Evolutionary conservation across 2,329 filamentous ascomycete genomes (phyloP).

Genomic region (Fonsecaea multimorphosa): DNA sequence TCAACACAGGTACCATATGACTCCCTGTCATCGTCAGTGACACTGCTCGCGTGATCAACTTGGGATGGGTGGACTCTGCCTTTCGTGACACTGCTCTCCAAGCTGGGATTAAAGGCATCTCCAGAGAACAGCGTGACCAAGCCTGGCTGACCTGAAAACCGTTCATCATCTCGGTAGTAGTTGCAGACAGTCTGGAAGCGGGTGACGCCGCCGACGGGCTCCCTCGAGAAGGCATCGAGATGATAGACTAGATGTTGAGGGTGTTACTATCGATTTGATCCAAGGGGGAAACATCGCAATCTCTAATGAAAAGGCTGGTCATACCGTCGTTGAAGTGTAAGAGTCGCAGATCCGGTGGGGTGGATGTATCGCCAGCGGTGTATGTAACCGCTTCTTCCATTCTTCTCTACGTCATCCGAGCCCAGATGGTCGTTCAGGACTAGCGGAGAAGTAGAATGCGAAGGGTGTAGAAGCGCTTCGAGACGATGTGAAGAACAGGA

Average conservation of each 20-base stretch:
- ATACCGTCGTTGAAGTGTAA: conserved; percentile 81
- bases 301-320: not conserved
- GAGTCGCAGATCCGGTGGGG: conserved; percentile 74
- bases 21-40: conserved; percentile 43
- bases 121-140: conserved; percentile 85
- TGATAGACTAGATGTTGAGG: conserved; percentile 71
- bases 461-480: not conserved
- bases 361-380: conserved; percentile 49
- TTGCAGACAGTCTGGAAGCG: conserved; percentile 80
- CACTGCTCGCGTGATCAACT: conserved; percentile 5
- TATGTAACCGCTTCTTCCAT: conserved; percentile 35
- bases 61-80: conserved; percentile 53
- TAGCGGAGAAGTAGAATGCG: not conserved
- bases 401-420: conserved; percentile 9
- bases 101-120: conserved; percentile 88
- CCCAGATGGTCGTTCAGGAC: not conserved
- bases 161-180: conserved; percentile 70
- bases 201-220: conserved; percentile 77
- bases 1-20: conserved; percentile 88
- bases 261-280: conserved; percentile 6
- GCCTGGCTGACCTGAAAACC: conserved; percentile 67
- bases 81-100: conserved; percentile 89
- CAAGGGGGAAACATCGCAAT: not conserved
- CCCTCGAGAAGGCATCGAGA: conserved; percentile 61
- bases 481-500: not conserved